Evolutionary conservation across 2,329 filamentous ascomycete genomes (phyloP).

Genomic region (Coleophoma cylindrospora): DNA sequence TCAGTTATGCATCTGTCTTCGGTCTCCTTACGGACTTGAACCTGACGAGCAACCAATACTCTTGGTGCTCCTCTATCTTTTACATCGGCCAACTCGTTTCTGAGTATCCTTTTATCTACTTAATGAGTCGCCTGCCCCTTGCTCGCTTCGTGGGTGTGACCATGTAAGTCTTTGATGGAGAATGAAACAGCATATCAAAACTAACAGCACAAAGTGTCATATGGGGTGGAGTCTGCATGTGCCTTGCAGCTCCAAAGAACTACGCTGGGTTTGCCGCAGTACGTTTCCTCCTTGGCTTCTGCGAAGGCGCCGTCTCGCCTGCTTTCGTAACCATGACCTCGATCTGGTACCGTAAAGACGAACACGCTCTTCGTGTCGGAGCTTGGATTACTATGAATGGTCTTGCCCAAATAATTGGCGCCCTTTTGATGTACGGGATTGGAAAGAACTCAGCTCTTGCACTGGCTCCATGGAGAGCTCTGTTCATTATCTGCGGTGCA

Average conservation of each 20-base stretch:
- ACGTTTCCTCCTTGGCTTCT: slow-evolving; percentile 37
- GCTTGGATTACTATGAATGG: slow-evolving; percentile 40
- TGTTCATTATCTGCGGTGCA: slow-evolving; percentile 46
- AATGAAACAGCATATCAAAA: not conserved
- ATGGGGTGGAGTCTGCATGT: slow-evolving; percentile 39
- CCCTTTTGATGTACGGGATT: slow-evolving; percentile 45
- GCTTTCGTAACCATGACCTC: slow-evolving; percentile 40
- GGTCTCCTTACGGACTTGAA: slow-evolving; percentile 40
- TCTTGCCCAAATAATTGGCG: slow-evolving; percentile 38
- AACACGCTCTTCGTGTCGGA: slow-evolving; percentile 29
- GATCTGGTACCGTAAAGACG: slow-evolving; percentile 34
- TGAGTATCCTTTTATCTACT: slow-evolving; percentile 44
- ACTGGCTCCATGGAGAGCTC: slow-evolving; percentile 38
- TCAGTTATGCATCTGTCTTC: slow-evolving; percentile 43
- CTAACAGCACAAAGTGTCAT: slow-evolving; percentile 25
- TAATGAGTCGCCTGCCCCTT: slow-evolving; percentile 44
- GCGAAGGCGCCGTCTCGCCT: slow-evolving; percentile 35
- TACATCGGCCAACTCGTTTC: slow-evolving; percentile 40
- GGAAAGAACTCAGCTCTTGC: slow-evolving; percentile 32
- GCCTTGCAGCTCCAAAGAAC: slow-evolving; percentile 33
- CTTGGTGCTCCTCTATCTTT: slow-evolving; percentile 41
- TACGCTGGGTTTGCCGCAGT: slow-evolving; percentile 34
- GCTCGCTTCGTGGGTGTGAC: slow-evolving; percentile 43
- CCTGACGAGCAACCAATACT: slow-evolving; percentile 39
- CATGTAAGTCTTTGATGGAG: slow-evolving; percentile 27